phyloP scores from a whole-genome alignment of 805 yeast genomes.

The Suhomyces canberraensis region DNA sequence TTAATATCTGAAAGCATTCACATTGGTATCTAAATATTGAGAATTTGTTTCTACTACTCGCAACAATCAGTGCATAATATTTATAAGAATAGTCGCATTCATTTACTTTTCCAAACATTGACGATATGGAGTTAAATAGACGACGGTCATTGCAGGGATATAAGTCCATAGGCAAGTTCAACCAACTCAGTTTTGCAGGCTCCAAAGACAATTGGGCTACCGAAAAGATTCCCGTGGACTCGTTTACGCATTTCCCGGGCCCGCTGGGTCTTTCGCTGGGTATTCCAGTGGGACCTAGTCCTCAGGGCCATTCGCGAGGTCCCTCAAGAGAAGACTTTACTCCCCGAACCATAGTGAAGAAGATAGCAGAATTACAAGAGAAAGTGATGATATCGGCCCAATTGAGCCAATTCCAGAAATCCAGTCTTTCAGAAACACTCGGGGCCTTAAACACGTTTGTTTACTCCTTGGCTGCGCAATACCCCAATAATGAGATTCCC shows the following conservation, averaged over 20 bases:
- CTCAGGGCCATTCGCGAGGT: not conserved
- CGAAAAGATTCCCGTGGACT: not conserved
- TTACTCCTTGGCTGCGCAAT: conserved; percentile 10
- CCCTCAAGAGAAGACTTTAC: not conserved
- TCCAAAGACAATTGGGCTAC: not conserved
- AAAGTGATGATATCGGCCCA: conserved; percentile 1
- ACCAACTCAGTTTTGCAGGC: conserved; percentile 4
- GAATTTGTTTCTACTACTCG: too few relatives aligned
- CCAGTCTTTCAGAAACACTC: conserved; percentile 8
- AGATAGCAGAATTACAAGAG: conserved; percentile 6
- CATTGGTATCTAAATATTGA: too few relatives aligned
- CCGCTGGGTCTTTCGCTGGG: not conserved
- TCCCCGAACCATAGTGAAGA: conserved; percentile 3
- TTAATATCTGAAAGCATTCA: too few relatives aligned
- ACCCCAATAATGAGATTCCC: conserved; percentile 8
- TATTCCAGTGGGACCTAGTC: not conserved
- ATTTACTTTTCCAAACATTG: too few relatives aligned
- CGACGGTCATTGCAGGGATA: conserved; percentile 1
- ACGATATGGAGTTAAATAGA: conserved; percentile 1
- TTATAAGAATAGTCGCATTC: too few relatives aligned
- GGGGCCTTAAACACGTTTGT: conserved; percentile 9
- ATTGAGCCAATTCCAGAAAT: conserved; percentile 11
- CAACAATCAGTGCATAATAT: too few relatives aligned
- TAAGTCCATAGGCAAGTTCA: conserved; percentile 3
- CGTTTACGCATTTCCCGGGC: not conserved